phyloP scores from a whole-genome alignment of 345 rosid species.

The Conringia planisiliqua region DNA sequence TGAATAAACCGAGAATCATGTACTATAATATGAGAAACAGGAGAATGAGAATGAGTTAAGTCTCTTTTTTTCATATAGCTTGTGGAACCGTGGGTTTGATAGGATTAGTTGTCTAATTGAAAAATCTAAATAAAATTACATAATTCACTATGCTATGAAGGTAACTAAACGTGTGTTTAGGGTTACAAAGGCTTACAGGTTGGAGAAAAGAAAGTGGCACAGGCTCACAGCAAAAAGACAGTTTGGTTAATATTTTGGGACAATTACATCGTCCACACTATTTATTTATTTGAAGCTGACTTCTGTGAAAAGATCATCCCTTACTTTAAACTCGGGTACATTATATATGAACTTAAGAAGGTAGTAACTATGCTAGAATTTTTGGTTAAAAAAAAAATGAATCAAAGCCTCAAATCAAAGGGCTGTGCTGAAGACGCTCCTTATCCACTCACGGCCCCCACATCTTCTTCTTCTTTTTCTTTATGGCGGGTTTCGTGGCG shows the following conservation, averaged over 20 bases:
- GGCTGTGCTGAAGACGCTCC: neutral
- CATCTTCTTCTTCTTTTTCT: no score
- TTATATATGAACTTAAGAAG: neutral
- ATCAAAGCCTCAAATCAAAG: neutral
- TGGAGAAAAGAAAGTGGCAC: neutral
- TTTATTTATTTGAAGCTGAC: neutral
- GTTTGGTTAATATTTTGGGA: neutral
- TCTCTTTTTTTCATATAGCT: no score
- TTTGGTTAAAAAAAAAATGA: constrained; percentile 1
- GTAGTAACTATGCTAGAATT: neutral
- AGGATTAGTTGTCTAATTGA: neutral
- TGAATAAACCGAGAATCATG: no score
- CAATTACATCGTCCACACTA: neutral
- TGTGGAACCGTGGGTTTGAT: no score
- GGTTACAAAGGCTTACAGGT: no score
- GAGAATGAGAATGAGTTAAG: no score
- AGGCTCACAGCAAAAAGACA: neutral
- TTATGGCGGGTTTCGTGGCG: no score
- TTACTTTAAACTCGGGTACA: neutral
- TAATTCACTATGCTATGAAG: neutral
- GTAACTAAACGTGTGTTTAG: no score
- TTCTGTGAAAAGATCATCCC: neutral
- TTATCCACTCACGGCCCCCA: no score
- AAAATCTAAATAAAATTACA: neutral
- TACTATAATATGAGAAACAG: no score